phyloP scores from a whole-genome alignment of 257 asterid species.

The Mentha longifolia region DNA sequence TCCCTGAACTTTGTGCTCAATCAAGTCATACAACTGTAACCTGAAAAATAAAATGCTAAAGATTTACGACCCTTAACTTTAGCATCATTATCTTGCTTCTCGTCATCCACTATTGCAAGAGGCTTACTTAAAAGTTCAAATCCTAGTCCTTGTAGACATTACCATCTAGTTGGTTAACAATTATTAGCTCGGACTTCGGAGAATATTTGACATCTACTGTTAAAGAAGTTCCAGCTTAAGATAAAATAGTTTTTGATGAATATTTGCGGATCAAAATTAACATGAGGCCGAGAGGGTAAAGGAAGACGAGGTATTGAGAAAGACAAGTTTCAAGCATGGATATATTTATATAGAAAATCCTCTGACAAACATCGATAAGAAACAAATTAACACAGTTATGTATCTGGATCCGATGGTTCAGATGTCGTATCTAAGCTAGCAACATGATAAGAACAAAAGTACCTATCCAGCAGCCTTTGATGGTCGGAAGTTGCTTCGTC shows the following conservation, averaged over 20 bases:
- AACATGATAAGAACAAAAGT: conserved; percentile 36
- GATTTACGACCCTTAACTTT: conserved; percentile 17
- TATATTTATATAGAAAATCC: background rate
- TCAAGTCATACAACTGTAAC: conserved; percentile 78
- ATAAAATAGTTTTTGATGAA: conserved; percentile 6
- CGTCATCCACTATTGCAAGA: conserved; percentile 19
- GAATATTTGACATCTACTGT: conserved; percentile 14
- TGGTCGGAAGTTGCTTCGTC: conserved; percentile 96
- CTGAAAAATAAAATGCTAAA: conserved; percentile 46
- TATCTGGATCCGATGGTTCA: background rate
- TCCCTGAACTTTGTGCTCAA: conserved; percentile 92
- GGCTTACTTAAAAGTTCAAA: conserved; percentile 3
- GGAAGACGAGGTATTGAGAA: background rate
- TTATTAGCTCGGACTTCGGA: background rate
- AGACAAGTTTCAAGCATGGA: background rate
- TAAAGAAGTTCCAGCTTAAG: conserved; percentile 11
- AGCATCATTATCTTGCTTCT: conserved; percentile 17
- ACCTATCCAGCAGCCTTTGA: conserved; percentile 96
- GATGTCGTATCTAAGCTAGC: conserved; percentile 25
- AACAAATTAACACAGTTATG: conserved; percentile 8
- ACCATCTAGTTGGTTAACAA: conserved; percentile 4
- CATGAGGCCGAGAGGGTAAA: background rate
- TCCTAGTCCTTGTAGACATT: conserved; percentile 1
- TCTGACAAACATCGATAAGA: background rate
- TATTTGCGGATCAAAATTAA: conserved; percentile 9